Conservation (phyloP, 768 basidiomycete genomes). For the Termitomyces sp. region DNA sequence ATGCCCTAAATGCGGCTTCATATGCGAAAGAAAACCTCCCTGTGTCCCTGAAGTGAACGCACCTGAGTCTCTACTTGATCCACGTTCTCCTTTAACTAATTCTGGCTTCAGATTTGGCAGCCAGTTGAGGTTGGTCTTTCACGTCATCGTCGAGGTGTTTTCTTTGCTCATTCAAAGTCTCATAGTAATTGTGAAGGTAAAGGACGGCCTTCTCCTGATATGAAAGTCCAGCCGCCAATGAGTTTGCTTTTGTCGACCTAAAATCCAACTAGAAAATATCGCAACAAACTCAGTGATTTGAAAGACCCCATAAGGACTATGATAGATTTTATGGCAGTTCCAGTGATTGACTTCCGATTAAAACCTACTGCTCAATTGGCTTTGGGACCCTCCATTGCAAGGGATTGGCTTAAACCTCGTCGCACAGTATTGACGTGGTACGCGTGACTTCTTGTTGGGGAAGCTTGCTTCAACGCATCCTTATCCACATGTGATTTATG, state of each 20-base stretch:
- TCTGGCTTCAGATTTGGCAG: background rate
- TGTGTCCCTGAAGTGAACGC: background rate
- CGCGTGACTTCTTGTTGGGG: background rate
- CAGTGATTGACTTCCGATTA: background rate
- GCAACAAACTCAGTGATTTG: background rate
- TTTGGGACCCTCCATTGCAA: background rate
- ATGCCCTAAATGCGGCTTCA: background rate
- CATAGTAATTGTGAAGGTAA: background rate
- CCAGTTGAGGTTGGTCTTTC: background rate
- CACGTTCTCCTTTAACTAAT: slow-evolving; percentile 8
- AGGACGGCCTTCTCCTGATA: slow-evolving; percentile 4
- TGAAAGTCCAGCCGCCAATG: background rate
- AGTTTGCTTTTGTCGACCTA: background rate
- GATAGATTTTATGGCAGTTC: background rate
- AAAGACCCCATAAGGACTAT: background rate
- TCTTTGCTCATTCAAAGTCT: background rate
- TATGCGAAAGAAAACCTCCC: background rate
- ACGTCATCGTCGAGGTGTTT: background rate
- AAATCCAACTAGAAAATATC: background rate
- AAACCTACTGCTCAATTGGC: background rate
- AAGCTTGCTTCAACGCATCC: background rate
- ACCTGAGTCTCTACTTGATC: slow-evolving; percentile 1
- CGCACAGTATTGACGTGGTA: background rate
- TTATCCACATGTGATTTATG: background rate
- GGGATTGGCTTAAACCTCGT: background rate